Base-by-base conservation (phyloP, 306 rosid genomes). In the Notholithocarpus densiflorus region DNA sequence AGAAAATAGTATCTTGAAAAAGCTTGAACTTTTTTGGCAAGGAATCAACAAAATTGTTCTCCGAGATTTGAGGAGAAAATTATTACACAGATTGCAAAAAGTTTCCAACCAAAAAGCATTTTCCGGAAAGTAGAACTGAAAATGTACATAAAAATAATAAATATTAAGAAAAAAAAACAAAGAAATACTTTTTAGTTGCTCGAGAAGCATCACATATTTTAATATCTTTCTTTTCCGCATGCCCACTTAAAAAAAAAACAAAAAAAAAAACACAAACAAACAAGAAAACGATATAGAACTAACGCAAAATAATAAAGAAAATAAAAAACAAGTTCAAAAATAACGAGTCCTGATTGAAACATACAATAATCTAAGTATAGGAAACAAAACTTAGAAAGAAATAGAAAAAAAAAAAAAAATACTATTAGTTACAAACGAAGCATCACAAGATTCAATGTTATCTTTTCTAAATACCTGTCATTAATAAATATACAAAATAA, bases 381-480 rank as follows among this genome's bases (percentile, higher is more conserved):
- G 23, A 52, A 43, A 78, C 26, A 37, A 61, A 52, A 56, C 45
- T 26, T 27, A n/a, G 9, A 75, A 59, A 52, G 2, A 19, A 69
- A 60, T 5, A 52, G 34, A 24, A 21, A 37, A 62, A 11, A 19
- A 11, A 45, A 45, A 26, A 24, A 43, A 43, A 21, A n/a, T 15
- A 57, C 56, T 27, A 62, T 43, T 29, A 57, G 69, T 14, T 45
- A 21, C 27, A 34, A 62, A 62, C 69, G 73, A 27, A 56, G 55
- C 48, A 78, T 37, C 68, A 37, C 69, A 56, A 73, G 71, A 68
- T 61, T 75, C 80, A 61, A 51, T 48, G 32, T 43, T 52, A 74
- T 24, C 75, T 23, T 77, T 77, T 48, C 37, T 20, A 70, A 20
- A 57, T 2, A 24, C 31, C 37, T 8, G 24, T 64, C 7, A 64